Evolutionary conservation across 768 basidiomycete genomes (phyloP), one percentile per base, ranked within the genome.

Genomic region (Trametes sanguinea): DNA sequence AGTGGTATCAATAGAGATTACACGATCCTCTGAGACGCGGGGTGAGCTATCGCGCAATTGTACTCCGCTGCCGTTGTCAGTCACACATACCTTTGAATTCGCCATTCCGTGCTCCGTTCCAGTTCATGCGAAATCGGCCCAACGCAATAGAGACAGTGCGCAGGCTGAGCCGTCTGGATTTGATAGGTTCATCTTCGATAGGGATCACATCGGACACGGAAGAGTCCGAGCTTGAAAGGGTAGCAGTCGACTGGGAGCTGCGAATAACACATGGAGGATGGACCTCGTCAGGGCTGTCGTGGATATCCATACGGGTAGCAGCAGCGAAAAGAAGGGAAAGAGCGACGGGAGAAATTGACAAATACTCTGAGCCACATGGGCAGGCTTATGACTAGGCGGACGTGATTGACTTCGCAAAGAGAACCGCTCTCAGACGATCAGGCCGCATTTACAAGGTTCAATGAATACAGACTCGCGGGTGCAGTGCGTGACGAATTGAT

Each of bases 1-100:
- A 11, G 46, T 32, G 4, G 61, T 57, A 43, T 62, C 51, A 16
- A 62, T 11, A 6, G 43, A 22, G 0, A 62, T 43, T n/a, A 57
- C 33, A 13, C 9, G 43, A 33, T 62, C 61, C 43, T 62, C 61
- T 57, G 22, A 16, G 29, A 33, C 11, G 40, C 17, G 13, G 11
- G 43, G 4, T 9, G 22, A 35, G 30, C 5, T 4, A 29, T 6
- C 1, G 33, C 47, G 39, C 33, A 22, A 22, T 22, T 22, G 22
- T 22, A 22, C 22, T 22, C 22, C 22, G 1, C 22, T 22, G 22
- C 22, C 22, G 22, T 22, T 22, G 22, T 22, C 22, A 22, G 22
- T 22, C 22, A 22, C 30, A 30, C 30, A 16, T 51, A 45, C 37
- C 40, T 40, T 40, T 57, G 7, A 32, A n/a, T 22, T 30, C 42